Base-by-base conservation (phyloP, 495 filamentous ascomycete genomes). In the Paragyromitra xinjiangensis region DNA sequence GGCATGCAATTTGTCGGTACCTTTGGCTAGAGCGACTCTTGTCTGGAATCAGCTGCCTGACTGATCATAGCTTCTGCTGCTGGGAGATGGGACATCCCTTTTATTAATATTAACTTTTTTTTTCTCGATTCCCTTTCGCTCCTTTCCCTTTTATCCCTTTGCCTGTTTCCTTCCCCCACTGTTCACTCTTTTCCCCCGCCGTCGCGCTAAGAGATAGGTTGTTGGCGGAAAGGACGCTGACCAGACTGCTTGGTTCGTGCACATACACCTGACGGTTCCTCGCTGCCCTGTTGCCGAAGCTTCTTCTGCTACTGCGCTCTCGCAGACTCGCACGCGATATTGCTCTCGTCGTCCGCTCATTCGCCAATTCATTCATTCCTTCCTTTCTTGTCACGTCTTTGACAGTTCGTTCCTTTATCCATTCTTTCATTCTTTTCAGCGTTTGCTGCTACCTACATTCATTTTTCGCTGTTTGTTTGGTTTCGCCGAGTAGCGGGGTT, bases 401-500 rank as follows among this genome's bases (percentile, higher is more conserved):
- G 22, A 34, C 24, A 53, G 39, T 22, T 63, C 59, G 48, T 24
- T 73, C 42, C n/a, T 66, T 34, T 68, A 45, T 73, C 22, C 53
- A 29, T 56, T 72, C 59, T 76, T 58, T 48, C 62, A 56, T 70
- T 76, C 73, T 71, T 40, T 51, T 42, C 29, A 73, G 62, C 59
- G n/a, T 72, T 72, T 64, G 40, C 39, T 73, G 40, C 50, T 73
- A 22, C 14, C 44, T 40, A 58, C 68, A 56, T 66, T 77, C 61
- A n/a, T 77, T 73, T 73, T 51, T 26, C 40, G 59, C 26, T 61
- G 51, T 42, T 61, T 73, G 34, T 73, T 75, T 71, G 56, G 69
- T 64, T 64, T 77, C 73, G 74, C 61, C 51, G 70, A 77, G 74
- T 77, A 73, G 74, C 74, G 74, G 69, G 73, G 61, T 73, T 45